phyloP scores from a whole-genome alignment of 148 eudicot species.

The Limonium bicolor region DNA sequence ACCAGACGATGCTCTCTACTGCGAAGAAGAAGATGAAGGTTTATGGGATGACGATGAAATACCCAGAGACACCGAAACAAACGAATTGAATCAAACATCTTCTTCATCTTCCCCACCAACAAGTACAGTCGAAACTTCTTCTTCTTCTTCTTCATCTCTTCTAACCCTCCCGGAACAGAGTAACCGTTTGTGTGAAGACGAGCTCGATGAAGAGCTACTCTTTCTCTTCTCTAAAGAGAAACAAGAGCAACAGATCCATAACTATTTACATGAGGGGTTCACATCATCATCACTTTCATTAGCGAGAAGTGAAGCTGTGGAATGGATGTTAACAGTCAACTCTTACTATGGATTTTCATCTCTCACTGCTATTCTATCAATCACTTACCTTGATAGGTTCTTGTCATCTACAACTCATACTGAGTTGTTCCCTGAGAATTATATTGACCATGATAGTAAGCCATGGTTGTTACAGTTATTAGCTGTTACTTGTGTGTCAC shows the following conservation, averaged over 20 bases:
- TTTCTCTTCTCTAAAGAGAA: slow-evolving; percentile 42
- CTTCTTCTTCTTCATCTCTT: slow-evolving; percentile 8
- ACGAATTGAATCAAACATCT: too few relatives aligned
- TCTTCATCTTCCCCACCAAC: too few relatives aligned
- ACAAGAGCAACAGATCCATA: slow-evolving; percentile 8
- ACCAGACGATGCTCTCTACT: slow-evolving; percentile 46
- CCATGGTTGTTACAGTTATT: slow-evolving; percentile 75
- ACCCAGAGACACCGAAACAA: too few relatives aligned
- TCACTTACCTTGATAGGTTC: slow-evolving; percentile 59
- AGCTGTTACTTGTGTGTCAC: slow-evolving; percentile 76
- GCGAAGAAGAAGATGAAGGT: slow-evolving; percentile 45
- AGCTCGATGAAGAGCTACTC: slow-evolving; percentile 45
- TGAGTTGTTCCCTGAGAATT: too few relatives aligned
- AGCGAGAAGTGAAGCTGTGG: slow-evolving; percentile 37
- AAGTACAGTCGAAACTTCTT: too few relatives aligned
- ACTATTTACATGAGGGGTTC: neutral
- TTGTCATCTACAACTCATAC: slow-evolving; percentile 16
- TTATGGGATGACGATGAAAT: slow-evolving; percentile 20
- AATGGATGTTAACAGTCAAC: slow-evolving; percentile 59
- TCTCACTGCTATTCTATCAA: slow-evolving; percentile 44
- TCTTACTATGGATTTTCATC: slow-evolving; percentile 46
- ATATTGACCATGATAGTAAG: slow-evolving; percentile 30
- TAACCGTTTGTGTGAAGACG: slow-evolving; percentile 51
- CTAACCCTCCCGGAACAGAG: slow-evolving; percentile 23
- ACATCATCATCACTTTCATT: neutral